Evolutionary conservation across 352 stramenopile genomes (phyloP), one percentile per base, ranked within the genome.

Genomic region (Pythium dissimile): DNA sequence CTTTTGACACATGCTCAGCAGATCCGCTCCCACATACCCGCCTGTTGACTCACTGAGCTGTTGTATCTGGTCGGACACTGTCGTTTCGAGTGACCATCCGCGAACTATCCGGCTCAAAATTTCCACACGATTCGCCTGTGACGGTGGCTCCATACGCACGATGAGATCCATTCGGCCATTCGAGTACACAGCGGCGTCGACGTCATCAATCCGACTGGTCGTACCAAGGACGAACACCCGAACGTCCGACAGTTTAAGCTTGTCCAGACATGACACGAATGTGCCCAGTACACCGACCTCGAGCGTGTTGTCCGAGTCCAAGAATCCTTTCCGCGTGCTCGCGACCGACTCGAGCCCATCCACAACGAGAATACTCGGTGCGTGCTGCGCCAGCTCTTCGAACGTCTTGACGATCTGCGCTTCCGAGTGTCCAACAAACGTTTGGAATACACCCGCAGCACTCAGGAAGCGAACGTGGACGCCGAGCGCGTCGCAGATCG

Each of bases 91-190:
- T 44, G 72, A 27, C 87, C 98, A 97, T n/a, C 88, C 79, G 11
- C 67, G 76, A 2, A 86, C 96, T 59, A 98, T 85, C 31, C 95
- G 89, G 30, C 84, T 56, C 26, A 99, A 71, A 54, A 99, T 97
- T 54, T 98, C 89, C 8, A 92, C 64, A 9, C 97, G 83, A 23
- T 96, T 89, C 6, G 75, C 58, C 64, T 97, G 87, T 26, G 96
- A 87, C 8, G 97, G 97, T 35, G 98, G 94, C 39, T 95, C 88
- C 54, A 99, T 97, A 43, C 85, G 82, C 6, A 99, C 75, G 65
- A 98, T 77, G n/a, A 92, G 69, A 67, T 99, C 97, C 59, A 99
- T 95, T 47, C 97, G 84, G 3, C 96, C 96, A 51, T 98, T 98
- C n/a, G 96, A 93, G 18, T 96, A 75, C 5, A 99, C 77, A 2